These are phyloP conservation scores for Peronospora destructor DNA, from an alignment of 352 stramenopile species.

Conservation along the genomic window DNA sequence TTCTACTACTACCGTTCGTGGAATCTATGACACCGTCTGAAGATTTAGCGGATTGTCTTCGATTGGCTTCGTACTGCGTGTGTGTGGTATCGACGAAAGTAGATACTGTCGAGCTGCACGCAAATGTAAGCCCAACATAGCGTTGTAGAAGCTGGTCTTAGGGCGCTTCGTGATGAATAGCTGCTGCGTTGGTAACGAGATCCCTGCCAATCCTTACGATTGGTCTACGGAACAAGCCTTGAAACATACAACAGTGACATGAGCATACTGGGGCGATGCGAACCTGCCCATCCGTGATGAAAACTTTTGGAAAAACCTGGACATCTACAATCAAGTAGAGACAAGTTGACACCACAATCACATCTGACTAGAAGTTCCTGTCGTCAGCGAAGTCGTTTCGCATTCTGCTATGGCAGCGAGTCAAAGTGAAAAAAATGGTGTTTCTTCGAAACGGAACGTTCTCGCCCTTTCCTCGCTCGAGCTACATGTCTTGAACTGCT, in stretches of 20 bases:
- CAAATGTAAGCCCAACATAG: not conserved
- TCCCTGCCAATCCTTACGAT: not conserved
- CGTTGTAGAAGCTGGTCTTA: no score
- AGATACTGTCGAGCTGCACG: conserved; percentile 10
- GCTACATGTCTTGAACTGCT: no score
- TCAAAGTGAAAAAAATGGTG: no score
- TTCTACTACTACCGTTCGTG: conserved; percentile 78
- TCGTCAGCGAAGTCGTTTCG: conserved; percentile 10
- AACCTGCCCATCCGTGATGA: no score
- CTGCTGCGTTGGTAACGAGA: not conserved
- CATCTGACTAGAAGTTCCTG: conserved; percentile 11
- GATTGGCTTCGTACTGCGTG: conserved; percentile 4
- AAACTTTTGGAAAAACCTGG: no score
- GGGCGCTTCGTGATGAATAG: conserved; percentile 16
- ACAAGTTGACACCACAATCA: conserved; percentile 7
- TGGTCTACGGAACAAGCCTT: no score
- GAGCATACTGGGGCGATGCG: no score
- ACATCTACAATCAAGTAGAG: conserved; percentile 6
- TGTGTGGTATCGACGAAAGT: conserved; percentile 23
- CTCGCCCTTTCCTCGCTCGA: no score
- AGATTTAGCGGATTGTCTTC: conserved; percentile 2
- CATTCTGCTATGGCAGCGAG: not conserved
- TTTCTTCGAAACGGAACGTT: no score
- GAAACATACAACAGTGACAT: conserved; percentile 4
- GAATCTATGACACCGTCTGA: conserved; percentile 37